Evolutionary conservation across 2,329 filamentous ascomycete genomes (phyloP), one percentile per base, ranked within the genome.

Genomic region (Coniochaeta sp.): DNA sequence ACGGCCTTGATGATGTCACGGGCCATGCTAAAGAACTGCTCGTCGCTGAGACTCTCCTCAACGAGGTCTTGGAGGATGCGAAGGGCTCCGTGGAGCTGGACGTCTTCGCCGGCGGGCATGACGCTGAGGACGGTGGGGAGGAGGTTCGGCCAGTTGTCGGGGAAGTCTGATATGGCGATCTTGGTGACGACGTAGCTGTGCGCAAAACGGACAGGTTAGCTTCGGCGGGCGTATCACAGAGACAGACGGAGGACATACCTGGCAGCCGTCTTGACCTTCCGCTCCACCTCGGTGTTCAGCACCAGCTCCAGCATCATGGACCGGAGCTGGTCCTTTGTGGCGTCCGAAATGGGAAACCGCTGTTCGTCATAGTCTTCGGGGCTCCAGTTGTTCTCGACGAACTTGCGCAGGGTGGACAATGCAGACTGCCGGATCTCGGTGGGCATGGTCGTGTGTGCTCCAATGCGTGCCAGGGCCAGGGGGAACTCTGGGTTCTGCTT

Each of bases 11-110:
- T 85, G 53, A 99, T 87, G 62, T 95, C 86, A 32, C 85, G 78
- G 8, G 92, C 94, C 60, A 95, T 89, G 53, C 80, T 81, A 68
- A 97, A 96, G 76, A 99, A 99, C 61, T 96, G 91, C 55, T 91
- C 88, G 65, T 97, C 92, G 63, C 86, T 95, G 67, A 99, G 81
- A 58, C 89, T 91, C 63, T 96, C 92, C 56, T 97, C 91, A 24
- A 99, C 89, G 45, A 99, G 77, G 68, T 97, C 92, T 58, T 82
- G 78, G 42, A 99, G 81, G 22, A 97, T 91, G 65, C 87, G 88
- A 55, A 99, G 76, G 8, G 92, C 89, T 50, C 94, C 94, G 66
- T 96, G 91, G 48, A 96, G 75, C 65, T 96, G 91, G 46, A 77
- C 74, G 61, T 96, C 89, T 56, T 77, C 83, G 55, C 89, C 90